These are phyloP conservation scores for Eimeria necatrix DNA, from an alignment of 169 alveolate species.

Conservation along the genomic window DNA sequence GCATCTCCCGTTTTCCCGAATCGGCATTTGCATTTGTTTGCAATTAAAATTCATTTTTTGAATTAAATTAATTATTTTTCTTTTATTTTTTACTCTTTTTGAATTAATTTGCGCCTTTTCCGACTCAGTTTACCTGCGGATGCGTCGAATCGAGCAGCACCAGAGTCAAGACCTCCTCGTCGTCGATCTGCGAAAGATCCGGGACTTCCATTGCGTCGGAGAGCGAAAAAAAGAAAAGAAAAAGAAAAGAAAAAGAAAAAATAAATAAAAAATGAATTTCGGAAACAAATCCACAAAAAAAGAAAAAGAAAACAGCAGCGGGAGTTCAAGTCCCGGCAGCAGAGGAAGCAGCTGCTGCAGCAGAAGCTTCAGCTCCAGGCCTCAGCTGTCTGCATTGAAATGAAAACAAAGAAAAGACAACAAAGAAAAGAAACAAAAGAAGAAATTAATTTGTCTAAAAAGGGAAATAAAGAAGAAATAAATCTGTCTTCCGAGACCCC, in stretches of 20 bases:
- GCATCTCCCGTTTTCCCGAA: no score
- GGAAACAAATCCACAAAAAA: background rate
- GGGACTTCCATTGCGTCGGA: conserved; percentile 38
- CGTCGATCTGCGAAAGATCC: conserved; percentile 64
- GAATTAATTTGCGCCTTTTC: background rate
- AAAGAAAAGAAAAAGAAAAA: background rate
- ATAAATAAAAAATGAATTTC: background rate
- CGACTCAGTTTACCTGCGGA: conserved; percentile 29
- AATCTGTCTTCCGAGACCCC: background rate
- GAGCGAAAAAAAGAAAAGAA: background rate
- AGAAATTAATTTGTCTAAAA: background rate
- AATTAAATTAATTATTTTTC: background rate
- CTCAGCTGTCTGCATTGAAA: background rate
- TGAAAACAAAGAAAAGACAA: background rate
- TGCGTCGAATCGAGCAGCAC: conserved; percentile 65
- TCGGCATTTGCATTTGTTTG: no score
- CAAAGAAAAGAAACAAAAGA: background rate
- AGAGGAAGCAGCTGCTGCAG: background rate
- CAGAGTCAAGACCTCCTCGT: conserved; percentile 77
- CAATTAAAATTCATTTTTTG: no score
- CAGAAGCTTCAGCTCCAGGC: background rate
- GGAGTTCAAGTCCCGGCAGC: background rate
- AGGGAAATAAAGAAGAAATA: background rate
- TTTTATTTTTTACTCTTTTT: no score
- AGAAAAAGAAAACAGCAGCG: background rate